phyloP scores from a whole-genome alignment of 441 rosid genomes.

The Populus hybrid region DNA sequence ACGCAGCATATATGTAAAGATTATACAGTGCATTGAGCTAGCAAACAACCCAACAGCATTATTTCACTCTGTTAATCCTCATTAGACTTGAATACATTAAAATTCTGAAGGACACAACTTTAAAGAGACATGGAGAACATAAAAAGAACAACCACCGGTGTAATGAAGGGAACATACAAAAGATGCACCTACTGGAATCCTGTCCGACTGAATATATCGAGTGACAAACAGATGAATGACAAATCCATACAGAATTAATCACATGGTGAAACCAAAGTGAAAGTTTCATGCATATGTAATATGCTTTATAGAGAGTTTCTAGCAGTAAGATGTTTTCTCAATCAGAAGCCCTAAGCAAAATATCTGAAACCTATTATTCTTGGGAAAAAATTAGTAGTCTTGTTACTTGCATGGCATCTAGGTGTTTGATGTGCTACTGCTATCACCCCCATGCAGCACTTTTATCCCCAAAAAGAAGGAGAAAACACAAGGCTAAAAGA shows the following conservation, averaged over 20 bases:
- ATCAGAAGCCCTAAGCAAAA: not conserved
- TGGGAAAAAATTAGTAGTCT: not conserved
- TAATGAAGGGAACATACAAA: not conserved
- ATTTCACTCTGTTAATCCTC: not conserved
- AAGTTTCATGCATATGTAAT: not conserved
- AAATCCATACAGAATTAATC: not conserved
- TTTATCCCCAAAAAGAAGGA: not conserved
- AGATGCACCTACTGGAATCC: not conserved
- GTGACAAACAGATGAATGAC: not conserved
- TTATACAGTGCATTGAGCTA: not conserved
- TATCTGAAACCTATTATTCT: not conserved
- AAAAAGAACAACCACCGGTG: not conserved
- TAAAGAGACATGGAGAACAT: not conserved
- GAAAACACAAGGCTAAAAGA: not conserved
- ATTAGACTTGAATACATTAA: no score
- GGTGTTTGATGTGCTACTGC: not conserved
- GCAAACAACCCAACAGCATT: not conserved
- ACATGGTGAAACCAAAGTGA: not conserved
- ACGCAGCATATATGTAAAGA: not conserved
- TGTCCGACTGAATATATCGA: not conserved
- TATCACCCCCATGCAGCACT: not conserved
- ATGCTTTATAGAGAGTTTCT: not conserved
- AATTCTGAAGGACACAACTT: not conserved
- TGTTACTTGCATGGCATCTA: not conserved
- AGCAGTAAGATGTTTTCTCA: not conserved